These are phyloP conservation scores for Sisymbrium altissimum DNA, from an alignment of 345 rosid genomes.

Conservation along the genomic window DNA sequence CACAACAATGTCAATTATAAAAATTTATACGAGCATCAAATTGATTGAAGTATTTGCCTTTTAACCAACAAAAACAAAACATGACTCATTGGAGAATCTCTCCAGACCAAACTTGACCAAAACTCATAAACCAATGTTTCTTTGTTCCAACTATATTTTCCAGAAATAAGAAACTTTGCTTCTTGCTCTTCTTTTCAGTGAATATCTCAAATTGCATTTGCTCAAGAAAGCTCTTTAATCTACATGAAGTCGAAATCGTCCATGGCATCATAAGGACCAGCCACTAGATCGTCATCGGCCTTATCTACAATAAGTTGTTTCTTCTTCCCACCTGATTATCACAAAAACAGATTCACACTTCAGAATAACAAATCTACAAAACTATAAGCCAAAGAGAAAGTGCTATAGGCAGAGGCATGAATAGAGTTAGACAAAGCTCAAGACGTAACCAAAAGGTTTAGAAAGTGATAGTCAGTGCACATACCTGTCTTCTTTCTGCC, in stretches of 20 bases:
- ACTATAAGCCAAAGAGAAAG: background rate
- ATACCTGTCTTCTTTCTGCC: constrained; percentile 87
- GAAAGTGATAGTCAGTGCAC: background rate
- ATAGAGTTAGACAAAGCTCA: background rate
- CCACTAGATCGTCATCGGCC: constrained; percentile 66
- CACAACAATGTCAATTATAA: constrained; percentile 12
- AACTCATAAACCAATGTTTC: background rate
- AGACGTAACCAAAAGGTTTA: background rate
- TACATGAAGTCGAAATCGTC: constrained; percentile 93
- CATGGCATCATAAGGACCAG: constrained; percentile 45
- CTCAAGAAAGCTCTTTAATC: constrained; percentile 15
- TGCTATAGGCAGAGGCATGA: background rate
- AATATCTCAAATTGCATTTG: constrained; percentile 5
- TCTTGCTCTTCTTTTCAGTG: background rate
- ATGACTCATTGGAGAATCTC: background rate
- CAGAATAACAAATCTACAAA: background rate
- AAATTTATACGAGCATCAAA: background rate
- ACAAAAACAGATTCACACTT: background rate
- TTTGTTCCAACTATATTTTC: constrained; percentile 13
- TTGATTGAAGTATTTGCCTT: background rate
- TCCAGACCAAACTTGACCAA: constrained; percentile 14
- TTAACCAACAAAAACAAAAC: background rate
- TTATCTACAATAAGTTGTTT: constrained; percentile 79
- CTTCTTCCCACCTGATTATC: constrained; percentile 63
- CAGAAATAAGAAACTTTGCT: constrained; percentile 8